Conservation (phyloP, 768 basidiomycete species). For the Phlebiopsis flavidoalba region DNA sequence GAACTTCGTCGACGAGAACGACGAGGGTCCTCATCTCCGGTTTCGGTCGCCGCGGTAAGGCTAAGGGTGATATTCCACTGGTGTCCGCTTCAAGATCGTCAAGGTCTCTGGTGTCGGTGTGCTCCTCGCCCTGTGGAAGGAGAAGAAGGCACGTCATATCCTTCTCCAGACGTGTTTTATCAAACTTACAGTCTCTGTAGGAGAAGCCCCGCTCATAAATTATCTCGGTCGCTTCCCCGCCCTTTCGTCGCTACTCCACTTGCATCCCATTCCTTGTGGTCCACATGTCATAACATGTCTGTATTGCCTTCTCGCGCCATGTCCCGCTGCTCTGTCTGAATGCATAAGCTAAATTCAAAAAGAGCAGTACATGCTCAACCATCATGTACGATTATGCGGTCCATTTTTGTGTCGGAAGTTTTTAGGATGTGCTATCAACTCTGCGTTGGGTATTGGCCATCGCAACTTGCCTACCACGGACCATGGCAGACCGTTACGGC, state of each 20-base stretch:
- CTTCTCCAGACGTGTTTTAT: neutral
- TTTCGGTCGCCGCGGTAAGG: slow-evolving; percentile 99
- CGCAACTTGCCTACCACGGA: too few species aligned
- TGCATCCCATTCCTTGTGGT: slow-evolving; percentile 6
- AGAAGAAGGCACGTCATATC: slow-evolving; percentile 85
- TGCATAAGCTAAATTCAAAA: slow-evolving; percentile 11
- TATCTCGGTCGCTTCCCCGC: slow-evolving; percentile 4
- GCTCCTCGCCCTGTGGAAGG: slow-evolving; percentile 97
- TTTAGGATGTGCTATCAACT: neutral
- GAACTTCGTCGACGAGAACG: slow-evolving; percentile 99
- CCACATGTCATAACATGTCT: slow-evolving; percentile 14
- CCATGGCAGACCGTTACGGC: too few species aligned
- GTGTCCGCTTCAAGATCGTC: slow-evolving; percentile 99
- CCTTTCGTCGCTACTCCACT: slow-evolving; percentile 8
- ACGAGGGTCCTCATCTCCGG: slow-evolving; percentile 99
- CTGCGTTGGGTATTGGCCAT: neutral
- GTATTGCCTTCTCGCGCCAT: slow-evolving; percentile 11
- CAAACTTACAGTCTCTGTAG: slow-evolving; percentile 12
- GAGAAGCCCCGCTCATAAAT: slow-evolving; percentile 36
- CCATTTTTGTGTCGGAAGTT: neutral
- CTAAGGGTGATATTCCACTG: slow-evolving; percentile 99
- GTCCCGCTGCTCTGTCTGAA: slow-evolving; percentile 9
- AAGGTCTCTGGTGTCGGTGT: slow-evolving; percentile 99
- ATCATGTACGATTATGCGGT: slow-evolving; percentile 4
- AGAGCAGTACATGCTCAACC: slow-evolving; percentile 14